Percentiles rank a stretch among this genome's conserved stretches.
These are phyloP conservation scores for Starmerella floricola DNA, from an alignment of 805 yeast species.

Conservation along the genomic window DNA sequence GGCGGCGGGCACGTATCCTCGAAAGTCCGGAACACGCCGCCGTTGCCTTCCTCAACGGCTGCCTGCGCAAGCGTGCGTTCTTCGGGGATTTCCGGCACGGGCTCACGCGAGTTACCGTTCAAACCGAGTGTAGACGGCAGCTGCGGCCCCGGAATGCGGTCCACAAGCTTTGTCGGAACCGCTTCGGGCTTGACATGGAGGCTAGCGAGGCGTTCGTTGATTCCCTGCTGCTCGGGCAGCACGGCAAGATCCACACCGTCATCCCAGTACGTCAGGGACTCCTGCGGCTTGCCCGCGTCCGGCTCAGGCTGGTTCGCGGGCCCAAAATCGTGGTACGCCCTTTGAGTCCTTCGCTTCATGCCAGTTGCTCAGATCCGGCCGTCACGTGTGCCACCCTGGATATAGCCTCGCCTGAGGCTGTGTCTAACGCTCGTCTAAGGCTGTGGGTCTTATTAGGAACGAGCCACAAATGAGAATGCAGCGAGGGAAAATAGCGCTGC, in stretches of 20 bases:
- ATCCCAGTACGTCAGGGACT: not conserved
- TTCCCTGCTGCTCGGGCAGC: constrained; percentile 5
- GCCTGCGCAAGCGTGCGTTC: constrained; percentile 22
- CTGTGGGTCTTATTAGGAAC: too few relatives aligned
- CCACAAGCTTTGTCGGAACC: constrained; percentile 2
- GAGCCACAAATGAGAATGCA: too few relatives aligned
- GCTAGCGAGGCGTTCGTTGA: constrained; percentile 9
- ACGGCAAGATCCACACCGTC: not conserved
- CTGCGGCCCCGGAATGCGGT: constrained; percentile 10
- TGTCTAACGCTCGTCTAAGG: too few relatives aligned
- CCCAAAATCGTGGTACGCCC: constrained; percentile 19
- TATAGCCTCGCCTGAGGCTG: not conserved
- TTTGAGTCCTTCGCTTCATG: constrained; percentile 10
- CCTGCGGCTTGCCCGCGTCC: not conserved
- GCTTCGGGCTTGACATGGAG: not conserved
- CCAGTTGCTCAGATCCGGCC: not conserved
- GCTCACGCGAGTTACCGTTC: constrained; percentile 17
- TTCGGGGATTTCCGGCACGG: constrained; percentile 21
- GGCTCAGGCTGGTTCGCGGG: not conserved
- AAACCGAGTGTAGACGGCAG: constrained; percentile 15
- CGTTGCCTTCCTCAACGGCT: constrained; percentile 28
- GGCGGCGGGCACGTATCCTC: constrained; percentile 73
- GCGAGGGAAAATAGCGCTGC: too few relatives aligned
- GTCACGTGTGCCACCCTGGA: not conserved
- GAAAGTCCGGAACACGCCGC: constrained; percentile 50